phyloP scores from a whole-genome alignment of 2,329 filamentous ascomycete genomes.

The Cordyceps cateniannulata region DNA sequence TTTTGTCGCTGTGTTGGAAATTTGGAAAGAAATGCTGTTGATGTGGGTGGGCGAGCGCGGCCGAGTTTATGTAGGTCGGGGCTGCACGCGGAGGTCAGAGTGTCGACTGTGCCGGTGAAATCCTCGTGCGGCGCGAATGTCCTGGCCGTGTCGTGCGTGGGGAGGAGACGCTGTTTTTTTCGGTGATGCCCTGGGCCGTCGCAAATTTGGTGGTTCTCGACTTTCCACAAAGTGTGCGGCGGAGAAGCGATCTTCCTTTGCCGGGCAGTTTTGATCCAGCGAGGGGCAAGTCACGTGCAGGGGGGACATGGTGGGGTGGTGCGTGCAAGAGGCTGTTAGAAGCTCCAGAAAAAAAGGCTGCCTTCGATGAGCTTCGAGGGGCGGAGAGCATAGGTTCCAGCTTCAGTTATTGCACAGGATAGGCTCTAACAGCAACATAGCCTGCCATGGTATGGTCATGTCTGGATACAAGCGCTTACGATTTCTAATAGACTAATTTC shows the following conservation, averaged over 20 bases:
- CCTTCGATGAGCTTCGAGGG: conserved; percentile 13
- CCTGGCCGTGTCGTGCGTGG: conserved; percentile 23
- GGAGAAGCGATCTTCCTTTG: conserved; percentile 33
- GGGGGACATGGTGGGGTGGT: conserved; percentile 5
- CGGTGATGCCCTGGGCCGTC: conserved; percentile 11
- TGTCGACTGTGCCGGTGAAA: conserved; percentile 5
- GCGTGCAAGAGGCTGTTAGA: conserved; percentile 7
- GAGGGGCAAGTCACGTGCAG: conserved; percentile 38
- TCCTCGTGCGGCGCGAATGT: conserved; percentile 10
- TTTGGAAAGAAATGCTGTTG: conserved; percentile 3
- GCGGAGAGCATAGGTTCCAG: conserved; percentile 9
- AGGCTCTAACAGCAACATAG: conserved; percentile 1
- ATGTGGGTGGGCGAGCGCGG: neutral
- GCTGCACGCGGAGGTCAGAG: conserved; percentile 5
- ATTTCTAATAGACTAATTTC: conserved; percentile 7
- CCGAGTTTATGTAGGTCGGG: neutral
- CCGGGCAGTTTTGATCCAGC: conserved; percentile 21
- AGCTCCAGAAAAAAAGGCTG: conserved; percentile 15
- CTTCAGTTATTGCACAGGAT: conserved; percentile 8
- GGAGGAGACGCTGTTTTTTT: conserved; percentile 13
- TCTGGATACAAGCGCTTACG: neutral
- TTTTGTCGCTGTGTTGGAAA: conserved; percentile 15
- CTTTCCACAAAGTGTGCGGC: conserved; percentile 30
- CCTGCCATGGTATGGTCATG: conserved; percentile 11
- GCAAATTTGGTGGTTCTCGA: conserved; percentile 34